Conservation (phyloP, 2,329 filamentous ascomycete species). For the Penicillium brasilianum region DNA sequence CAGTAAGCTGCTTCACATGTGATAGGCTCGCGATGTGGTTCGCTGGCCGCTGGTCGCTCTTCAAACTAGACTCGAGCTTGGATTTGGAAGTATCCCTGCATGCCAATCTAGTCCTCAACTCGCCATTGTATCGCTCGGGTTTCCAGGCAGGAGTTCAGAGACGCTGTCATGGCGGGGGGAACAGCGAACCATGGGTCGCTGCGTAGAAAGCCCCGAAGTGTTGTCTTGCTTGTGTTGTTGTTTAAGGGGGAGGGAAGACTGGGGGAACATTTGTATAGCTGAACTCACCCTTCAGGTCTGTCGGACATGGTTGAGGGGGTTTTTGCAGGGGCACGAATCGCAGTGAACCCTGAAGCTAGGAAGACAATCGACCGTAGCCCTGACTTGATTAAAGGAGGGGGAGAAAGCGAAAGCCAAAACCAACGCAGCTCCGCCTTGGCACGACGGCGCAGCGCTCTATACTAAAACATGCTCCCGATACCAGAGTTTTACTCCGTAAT, state of each 20-base stretch:
- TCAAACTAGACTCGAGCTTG: background rate
- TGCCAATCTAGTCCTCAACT: background rate
- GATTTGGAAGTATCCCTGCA: background rate
- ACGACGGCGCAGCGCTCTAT: constrained; percentile 1
- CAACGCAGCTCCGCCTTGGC: constrained; percentile 25
- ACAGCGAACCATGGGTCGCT: constrained; percentile 21
- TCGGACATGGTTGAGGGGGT: constrained; percentile 25
- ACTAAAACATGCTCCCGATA: background rate
- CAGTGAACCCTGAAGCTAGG: background rate
- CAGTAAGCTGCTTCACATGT: constrained; percentile 32
- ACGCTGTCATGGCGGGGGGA: constrained; percentile 9
- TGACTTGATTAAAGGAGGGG: constrained; percentile 5
- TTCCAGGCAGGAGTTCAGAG: background rate
- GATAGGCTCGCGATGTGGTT: constrained; percentile 10
- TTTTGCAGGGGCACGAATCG: constrained; percentile 9
- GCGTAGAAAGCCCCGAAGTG: background rate
- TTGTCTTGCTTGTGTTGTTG: background rate
- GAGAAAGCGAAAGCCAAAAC: constrained; percentile 6
- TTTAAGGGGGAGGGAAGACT: background rate
- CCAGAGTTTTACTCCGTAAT: background rate
- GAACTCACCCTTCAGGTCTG: constrained; percentile 33
- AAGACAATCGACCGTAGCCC: background rate
- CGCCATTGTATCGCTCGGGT: background rate
- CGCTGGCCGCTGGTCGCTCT: background rate
- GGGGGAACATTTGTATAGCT: background rate